phyloP scores from a whole-genome alignment of 495 filamentous ascomycete genomes.

The Penicillium chermesinum region DNA sequence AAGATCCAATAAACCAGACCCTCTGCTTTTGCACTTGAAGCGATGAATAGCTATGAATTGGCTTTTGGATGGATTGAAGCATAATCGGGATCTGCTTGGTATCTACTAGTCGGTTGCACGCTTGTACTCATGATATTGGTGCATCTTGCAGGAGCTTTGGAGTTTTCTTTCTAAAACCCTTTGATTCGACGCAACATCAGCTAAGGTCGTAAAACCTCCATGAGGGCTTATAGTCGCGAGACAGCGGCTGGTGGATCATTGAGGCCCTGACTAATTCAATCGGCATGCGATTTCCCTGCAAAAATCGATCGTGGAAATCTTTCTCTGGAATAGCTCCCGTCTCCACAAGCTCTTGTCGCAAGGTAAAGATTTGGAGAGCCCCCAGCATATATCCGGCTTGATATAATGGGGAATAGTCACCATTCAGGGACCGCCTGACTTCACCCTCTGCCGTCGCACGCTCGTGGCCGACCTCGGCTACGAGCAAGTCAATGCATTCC shows the following conservation, averaged over 20 bases:
- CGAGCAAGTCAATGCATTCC: conserved; percentile 45
- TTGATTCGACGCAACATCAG: too few relatives aligned
- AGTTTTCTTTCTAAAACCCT: too few relatives aligned
- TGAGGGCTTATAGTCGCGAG: conserved; percentile 4
- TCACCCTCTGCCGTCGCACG: conserved; percentile 52
- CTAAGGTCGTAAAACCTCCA: conserved; percentile 15
- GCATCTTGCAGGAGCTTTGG: too few relatives aligned
- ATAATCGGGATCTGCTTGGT: too few relatives aligned
- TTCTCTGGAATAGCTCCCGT: conserved; percentile 33
- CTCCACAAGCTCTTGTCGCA: conserved; percentile 36
- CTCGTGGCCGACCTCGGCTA: conserved; percentile 43
- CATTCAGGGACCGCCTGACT: conserved; percentile 43
- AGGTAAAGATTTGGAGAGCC: conserved; percentile 40
- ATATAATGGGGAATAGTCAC: conserved; percentile 46
- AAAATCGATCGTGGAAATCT: conserved; percentile 44
- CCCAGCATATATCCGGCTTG: conserved; percentile 51
- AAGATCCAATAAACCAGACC: too few relatives aligned
- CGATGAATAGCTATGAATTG: too few relatives aligned
- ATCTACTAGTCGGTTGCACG: too few relatives aligned
- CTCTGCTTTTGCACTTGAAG: too few relatives aligned
- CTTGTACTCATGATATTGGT: too few relatives aligned
- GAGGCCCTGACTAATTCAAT: conserved; percentile 47
- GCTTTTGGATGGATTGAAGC: too few relatives aligned
- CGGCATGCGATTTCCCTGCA: conserved; percentile 44
- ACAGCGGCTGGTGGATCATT: conserved; percentile 16